Base-by-base conservation (phyloP, 352 stramenopile genomes). In the Pythium myriotylum region DNA sequence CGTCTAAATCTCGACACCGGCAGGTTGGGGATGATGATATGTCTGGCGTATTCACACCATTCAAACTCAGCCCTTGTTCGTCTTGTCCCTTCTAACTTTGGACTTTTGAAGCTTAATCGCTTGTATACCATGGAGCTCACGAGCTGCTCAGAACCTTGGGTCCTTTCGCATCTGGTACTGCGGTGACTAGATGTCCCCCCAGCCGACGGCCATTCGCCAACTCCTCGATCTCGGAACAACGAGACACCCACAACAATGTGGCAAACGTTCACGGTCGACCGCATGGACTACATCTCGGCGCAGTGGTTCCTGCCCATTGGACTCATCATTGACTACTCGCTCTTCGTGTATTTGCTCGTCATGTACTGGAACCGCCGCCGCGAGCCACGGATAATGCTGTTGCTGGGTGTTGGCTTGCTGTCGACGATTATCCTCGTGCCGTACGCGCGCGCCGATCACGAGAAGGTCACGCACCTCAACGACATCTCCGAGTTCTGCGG, bases 281-380 rank as follows among this genome's bases (percentile, higher is more conserved):
- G n/a, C 2, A 47, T 57, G 35, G 16, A 57, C 33, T 16, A 24
- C 12, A 39, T 57, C 24, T 26, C 46, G 17, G 23, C 14, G 17
- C 46, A 52, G 26, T 41, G 39, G 52, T 52, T 23, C 48, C 42
- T 77, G 27, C 76, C 76, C 12, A n/a, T 82, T 9, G 56, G 68
- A 41, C 60, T 85, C 26, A 22, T 85, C 14, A 60, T 80, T 22
- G 78, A 79, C 66, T 82, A 70, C 43, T 62, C 73, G 12, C 49
- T 81, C n/a, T 59, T 83, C 29, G 54, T 74, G 48, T 83, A 83
- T 43, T 64, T 83, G 13, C 1, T 62, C 2, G 40, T 35, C 1
- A 63, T 79, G 41, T 83, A 75, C 62, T 74, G 51, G 47, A 57
- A 48, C 2, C 71, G 72, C 5, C 58, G 58, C 17, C 22, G 37